Base-by-base conservation (phyloP, 208 protist genomes). In the Vickermania ingenoplastis region DNA sequence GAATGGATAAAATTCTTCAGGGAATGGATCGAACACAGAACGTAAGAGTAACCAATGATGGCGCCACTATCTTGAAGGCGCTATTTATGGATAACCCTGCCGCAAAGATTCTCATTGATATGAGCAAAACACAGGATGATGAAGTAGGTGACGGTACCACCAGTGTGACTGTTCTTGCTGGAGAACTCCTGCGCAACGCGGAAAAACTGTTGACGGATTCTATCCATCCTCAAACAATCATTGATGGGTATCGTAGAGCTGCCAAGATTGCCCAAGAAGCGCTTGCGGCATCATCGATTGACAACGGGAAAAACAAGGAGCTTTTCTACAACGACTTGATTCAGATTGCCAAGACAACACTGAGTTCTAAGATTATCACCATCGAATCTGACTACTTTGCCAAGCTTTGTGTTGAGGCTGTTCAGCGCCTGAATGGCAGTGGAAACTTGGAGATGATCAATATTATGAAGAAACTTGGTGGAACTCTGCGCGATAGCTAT, bases 91-190 rank as follows among this genome's bases (percentile, higher is more conserved):
- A 99, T 65, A 99, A 99, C 69, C 96, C 98, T 11, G 97, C 98
- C 3, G 98, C 97, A 28, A 99, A 99, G 63, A 95, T 99, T 71
- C 81, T 99, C 45, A 97, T 99, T 69, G 96, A 99, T 54, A 97
- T 99, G 74, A 97, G 95, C 31, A 98, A 99, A 77, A 96, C 96
- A 2, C 98, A 99, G 78, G 99, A 99, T 73, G 94, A 98, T 29
- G 97, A 99, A 75, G 98, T 99, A 27, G 99, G 99, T 57, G 99
- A 99, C 87, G 99, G 99, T 31, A 99, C 99, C 1, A 99, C 99
- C 5, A 96, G 82, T 49, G 99, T 99, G 13, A 96, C 86, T 41
- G 98, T 99, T 1, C 83, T 99, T 26, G 95, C 97, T 3, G 97
- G 98, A 60, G 97, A 99, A 73, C 87, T 99, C 4, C 85, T 99